phyloP scores from a whole-genome alignment of 169 alveolate genomes.

The Cryptosporidium meleagridis region DNA sequence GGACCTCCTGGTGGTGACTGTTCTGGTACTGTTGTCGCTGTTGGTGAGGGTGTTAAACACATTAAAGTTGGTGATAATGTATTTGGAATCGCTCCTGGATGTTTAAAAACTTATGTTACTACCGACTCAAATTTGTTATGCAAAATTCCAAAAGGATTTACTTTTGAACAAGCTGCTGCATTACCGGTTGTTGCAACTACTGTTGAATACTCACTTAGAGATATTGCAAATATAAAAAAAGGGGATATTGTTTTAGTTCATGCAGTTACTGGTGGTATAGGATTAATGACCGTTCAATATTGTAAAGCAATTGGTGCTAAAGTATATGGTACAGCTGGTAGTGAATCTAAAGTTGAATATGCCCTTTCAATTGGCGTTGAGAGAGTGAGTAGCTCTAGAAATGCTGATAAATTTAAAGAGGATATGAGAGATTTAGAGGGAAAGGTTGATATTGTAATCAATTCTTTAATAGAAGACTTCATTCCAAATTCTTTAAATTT shows the following conservation, averaged over 20 bases:
- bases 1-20: slow-evolving; percentile 74
- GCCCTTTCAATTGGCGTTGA: slow-evolving; percentile 30
- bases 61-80: slow-evolving; percentile 65
- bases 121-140: slow-evolving; percentile 44
- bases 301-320: slow-evolving; percentile 53
- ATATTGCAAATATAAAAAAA: slow-evolving; percentile 15
- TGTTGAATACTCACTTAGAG: slow-evolving; percentile 42
- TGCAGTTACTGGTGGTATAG: slow-evolving; percentile 75
- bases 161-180: slow-evolving; percentile 29
- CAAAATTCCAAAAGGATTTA: slow-evolving; percentile 28
- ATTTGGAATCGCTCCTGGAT: slow-evolving; percentile 74
- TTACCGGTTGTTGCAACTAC: slow-evolving; percentile 56
- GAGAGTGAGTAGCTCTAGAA: slow-evolving; percentile 29
- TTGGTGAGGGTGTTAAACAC: slow-evolving; percentile 46
- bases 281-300: slow-evolving; percentile 58
- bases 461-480: slow-evolving; percentile 57
- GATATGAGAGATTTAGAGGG: slow-evolving; percentile 26
- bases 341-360: slow-evolving; percentile 42
- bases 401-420: slow-evolving; percentile 31
- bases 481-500: slow-evolving; percentile 37
- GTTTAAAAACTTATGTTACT: slow-evolving; percentile 46
- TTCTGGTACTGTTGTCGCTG: slow-evolving; percentile 46
- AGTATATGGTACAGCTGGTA: slow-evolving; percentile 71
- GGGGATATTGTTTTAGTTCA: slow-evolving; percentile 64
- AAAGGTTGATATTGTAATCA: slow-evolving; percentile 57